Base-by-base conservation (phyloP, 495 filamentous ascomycete genomes). In the Podospora tetraspora region DNA sequence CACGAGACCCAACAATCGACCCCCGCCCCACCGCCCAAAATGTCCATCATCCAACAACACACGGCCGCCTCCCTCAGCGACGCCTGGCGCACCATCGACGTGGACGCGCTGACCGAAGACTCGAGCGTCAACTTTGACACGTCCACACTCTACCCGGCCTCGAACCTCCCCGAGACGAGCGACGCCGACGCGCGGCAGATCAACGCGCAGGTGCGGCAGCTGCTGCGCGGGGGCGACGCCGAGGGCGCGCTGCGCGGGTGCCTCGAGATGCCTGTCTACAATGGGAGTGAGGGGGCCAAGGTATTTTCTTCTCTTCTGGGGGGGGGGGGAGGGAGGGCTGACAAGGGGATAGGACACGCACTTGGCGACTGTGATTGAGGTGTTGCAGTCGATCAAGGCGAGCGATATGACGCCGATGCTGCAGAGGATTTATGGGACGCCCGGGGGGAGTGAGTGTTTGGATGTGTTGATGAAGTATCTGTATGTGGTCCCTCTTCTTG, bases 61-160 rank as follows among this genome's bases (percentile, higher is more conserved):
- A 82, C 80, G 60, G 61, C 73, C 34, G 79, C 84, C 37, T 77
- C 84, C 66, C 79, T 87, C 25, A 74, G 75, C 76, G 85, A 87
- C 72, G 83, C 82, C 84, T 97, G 92, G 88, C 91, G 93, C 77
- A 96, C 92, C 73, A 94, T 97, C 84, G 92, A 97, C 83, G 89
- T 97, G 81, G 93, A 97, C 79, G 85, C 88, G 71, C 87, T 94
- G 65, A 89, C 93, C 79, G 90, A 92, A n/a, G 93, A 97, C 79
- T 91, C 90, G 67, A 83, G 90, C 59, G 81, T 86, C 76, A 97
- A 96, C 85, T 97, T 97, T 82, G 89, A 93, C 74, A 85, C 90
- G 73, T 84, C 88, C 61, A 88, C 92, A 21, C 87, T 97, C 64
- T 87, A 90, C 70, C 90, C 92, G 16, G 80, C 87, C n/a, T 19